Evolutionary conservation across 1,284 basidiomycete genomes (phyloP).

Genomic region (Rhodotorula sp.): DNA sequence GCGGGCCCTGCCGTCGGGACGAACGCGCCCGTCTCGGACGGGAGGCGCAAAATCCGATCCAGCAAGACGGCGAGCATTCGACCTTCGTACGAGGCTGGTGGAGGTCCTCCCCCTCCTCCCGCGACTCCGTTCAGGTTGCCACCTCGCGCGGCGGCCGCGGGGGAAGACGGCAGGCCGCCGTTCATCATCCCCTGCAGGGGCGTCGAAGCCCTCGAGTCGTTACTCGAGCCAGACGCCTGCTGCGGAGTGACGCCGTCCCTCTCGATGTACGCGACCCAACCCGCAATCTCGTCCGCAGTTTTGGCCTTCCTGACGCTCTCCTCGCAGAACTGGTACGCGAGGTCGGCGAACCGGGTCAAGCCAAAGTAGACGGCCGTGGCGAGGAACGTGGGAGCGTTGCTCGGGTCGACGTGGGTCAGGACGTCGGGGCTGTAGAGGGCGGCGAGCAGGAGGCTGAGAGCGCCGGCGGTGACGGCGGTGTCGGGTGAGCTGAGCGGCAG

Average conservation of each 20-base stretch:
- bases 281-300: conserved; percentile 1
- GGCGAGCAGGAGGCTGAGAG: conserved; percentile 24
- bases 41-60: conserved; percentile 9
- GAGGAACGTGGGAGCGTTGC: conserved; percentile 10
- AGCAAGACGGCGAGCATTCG: conserved; percentile 7
- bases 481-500: conserved; percentile 15
- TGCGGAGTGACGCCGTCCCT: neutral
- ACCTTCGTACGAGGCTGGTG: neutral
- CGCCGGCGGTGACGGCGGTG: conserved; percentile 10
- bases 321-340: conserved; percentile 12
- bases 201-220: neutral
- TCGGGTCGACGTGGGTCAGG: conserved; percentile 8
- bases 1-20: neutral
- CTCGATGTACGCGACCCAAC: conserved; percentile 20
- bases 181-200: neutral
- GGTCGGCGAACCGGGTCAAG: conserved; percentile 8
- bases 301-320: neutral
- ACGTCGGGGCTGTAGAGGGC: conserved; percentile 29
- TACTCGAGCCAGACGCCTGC: neutral
- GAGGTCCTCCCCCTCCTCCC: neutral
- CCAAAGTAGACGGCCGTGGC: conserved; percentile 20
- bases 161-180: neutral
- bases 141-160: neutral
- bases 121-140: neutral
- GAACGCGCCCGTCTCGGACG: conserved; percentile 25